Conservation (phyloP, 2,329 filamentous ascomycete species). For the Fusarium tanahbumbuense region DNA sequence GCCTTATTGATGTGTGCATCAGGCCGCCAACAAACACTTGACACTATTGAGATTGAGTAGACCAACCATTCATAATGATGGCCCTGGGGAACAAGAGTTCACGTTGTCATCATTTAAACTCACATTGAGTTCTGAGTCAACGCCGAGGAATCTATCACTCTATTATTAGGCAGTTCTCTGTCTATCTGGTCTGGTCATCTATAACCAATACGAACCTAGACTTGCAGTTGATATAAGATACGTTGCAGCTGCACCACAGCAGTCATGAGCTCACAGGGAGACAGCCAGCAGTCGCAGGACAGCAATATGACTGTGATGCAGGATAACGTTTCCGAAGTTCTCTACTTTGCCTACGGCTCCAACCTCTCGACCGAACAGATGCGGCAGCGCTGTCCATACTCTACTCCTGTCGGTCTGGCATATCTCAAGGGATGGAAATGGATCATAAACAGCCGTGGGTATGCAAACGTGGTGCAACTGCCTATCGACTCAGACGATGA, state of each 20-base stretch:
- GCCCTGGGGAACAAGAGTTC: constrained; percentile 8
- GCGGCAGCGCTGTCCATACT: constrained; percentile 68
- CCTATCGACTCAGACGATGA: constrained; percentile 23
- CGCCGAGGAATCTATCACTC: constrained; percentile 10
- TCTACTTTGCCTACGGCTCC: constrained; percentile 79
- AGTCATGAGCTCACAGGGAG: constrained; percentile 48
- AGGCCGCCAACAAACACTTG: constrained; percentile 20
- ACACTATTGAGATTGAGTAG: neutral
- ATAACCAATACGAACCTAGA: neutral
- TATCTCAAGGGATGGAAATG: constrained; percentile 68
- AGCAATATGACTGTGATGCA: constrained; percentile 52
- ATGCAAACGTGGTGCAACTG: constrained; percentile 72
- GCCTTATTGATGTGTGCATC: constrained; percentile 8
- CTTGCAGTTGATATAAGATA: constrained; percentile 5
- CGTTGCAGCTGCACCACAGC: neutral
- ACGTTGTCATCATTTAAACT: constrained; percentile 5
- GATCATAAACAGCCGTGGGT: constrained; percentile 75
- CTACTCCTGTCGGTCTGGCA: constrained; percentile 67
- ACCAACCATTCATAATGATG: constrained; percentile 9
- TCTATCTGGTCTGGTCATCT: neutral
- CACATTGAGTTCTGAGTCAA: constrained; percentile 13
- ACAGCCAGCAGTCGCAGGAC: constrained; percentile 52
- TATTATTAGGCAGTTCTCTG: neutral
- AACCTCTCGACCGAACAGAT: constrained; percentile 77
- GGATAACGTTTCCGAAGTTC: constrained; percentile 51